Evolutionary conservation across 1,139 yeast species (phyloP), one percentile per base, ranked within the genome.

Genomic region (Debaryomyces sp.): DNA sequence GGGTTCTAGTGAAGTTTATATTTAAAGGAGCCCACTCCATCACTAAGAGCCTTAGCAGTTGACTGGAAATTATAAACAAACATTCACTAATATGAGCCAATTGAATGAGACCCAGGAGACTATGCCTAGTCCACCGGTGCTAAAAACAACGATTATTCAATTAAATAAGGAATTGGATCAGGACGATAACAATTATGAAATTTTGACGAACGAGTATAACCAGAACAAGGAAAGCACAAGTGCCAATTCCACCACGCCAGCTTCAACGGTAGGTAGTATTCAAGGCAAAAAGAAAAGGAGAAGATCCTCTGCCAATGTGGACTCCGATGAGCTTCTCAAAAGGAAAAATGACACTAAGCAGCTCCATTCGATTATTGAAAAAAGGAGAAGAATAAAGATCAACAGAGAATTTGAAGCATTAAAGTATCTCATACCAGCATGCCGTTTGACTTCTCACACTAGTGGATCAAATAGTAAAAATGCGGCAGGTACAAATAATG

Each of bases 381-480:
- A 89, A 58, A 80, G 90, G 57, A 75, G 96, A 56, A 72, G 96
- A 49, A 79, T 85, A 49, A 87, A 87, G 63, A 87, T 89, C 71
- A 89, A 89, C 64, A 74, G 92, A 50, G 95, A 89, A 64, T 89
- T 88, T 62, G 95, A 87, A 60, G 91, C 94, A 2, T 75, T 89
- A 52, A 87, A 89, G 61, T 84, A 79, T 57, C 69, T 89, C 45
- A 85, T 89, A 18, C 96, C 96, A 1, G 92, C 95, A 10, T 89
- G 96, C 63, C 70, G 87, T 36, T 66, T 69, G 26, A 70, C 76
- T 21, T 64, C 66, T 5, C 53, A 63, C 36, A 57, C 54, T 42
- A 37, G 33, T 13, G 38, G 29, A 7, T 5, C 35, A 18, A 44
- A 26, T 12, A 22, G 33, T 15, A 39, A 40, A 15, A 41, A 41